Evolutionary conservation across 2,329 filamentous ascomycete species (phyloP).

Genomic region (Graphiopsis chlorocephala): DNA sequence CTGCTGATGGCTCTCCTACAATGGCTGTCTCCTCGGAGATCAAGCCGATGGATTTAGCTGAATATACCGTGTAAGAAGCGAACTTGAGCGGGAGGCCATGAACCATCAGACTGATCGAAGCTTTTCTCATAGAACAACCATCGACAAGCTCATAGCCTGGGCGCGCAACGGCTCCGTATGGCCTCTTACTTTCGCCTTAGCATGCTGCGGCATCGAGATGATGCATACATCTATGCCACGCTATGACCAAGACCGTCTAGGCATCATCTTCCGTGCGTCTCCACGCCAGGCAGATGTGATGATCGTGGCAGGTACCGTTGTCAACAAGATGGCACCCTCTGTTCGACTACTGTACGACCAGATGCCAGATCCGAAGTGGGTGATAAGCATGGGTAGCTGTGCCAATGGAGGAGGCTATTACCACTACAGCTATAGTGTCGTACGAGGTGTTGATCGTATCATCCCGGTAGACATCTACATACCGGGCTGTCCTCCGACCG

Average conservation of each 20-base stretch:
- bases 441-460: slow-evolving; percentile 71
- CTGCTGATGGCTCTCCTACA: background rate
- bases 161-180: slow-evolving; percentile 78
- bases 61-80: background rate
- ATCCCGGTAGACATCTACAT: slow-evolving; percentile 79
- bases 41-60: background rate
- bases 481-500: slow-evolving; percentile 63
- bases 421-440: slow-evolving; percentile 77
- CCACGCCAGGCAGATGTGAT: slow-evolving; percentile 87
- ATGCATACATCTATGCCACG: slow-evolving; percentile 86
- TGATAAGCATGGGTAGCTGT: slow-evolving; percentile 78
- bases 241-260: slow-evolving; percentile 84
- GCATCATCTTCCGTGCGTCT: slow-evolving; percentile 87
- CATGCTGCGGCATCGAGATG: slow-evolving; percentile 89
- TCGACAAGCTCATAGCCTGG: slow-evolving; percentile 81
- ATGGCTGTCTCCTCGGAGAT: background rate
- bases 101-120: background rate
- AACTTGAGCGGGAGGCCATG: background rate
- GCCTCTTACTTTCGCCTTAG: slow-evolving; percentile 85
- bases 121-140: slow-evolving; percentile 58
- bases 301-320: slow-evolving; percentile 90
- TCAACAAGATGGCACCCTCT: slow-evolving; percentile 92
- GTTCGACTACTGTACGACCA: slow-evolving; percentile 87
- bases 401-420: slow-evolving; percentile 82
- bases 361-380: slow-evolving; percentile 88